Evolutionary conservation across 1,284 basidiomycete species (phyloP), one percentile per base, ranked within the genome.

Genomic region (Heterobasidion annosum): DNA sequence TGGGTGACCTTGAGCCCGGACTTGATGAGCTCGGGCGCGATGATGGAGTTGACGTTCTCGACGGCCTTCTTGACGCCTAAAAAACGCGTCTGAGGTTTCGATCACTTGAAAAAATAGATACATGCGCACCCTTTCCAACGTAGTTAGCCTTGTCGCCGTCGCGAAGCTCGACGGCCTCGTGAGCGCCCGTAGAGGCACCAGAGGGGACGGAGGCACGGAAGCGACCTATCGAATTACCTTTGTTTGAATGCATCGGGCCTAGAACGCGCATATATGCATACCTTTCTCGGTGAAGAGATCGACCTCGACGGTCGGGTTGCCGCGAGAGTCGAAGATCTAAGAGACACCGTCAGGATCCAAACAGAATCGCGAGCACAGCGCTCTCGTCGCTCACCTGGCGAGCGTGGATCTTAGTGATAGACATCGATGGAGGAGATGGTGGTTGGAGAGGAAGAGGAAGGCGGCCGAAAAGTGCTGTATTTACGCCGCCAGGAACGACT

Each of bases 131-230:
- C 79, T 99, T 99, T 71, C 97, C 97, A 66, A 98, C 83, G 72
- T 98, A 99, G 65, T 81, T 81, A 65, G 76, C 75, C 76, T 96
- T 96, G 79, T 95, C 96, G 61, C 88, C 90, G 75, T 99, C 97
- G 64, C 97, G 93, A 69, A 99, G 89, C 78, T 99, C 97, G 62
- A 97, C 93, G 61, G 97, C 97, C 76, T 99, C 97, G 75, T 99
- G 93, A 64, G 93, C 78, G 79, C 97, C 97, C 56, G 96, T 99
- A 58, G 96, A 99, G 51, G 97, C 97, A 71, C 97, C 97, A 56
- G 95, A 98, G 55, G 97, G 97, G 48, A 99, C 97, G 61, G 93
- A 84, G 60, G 93, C 92, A 62, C 93, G 89, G 89, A 89, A 99
- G 64, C 86, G 87, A 61, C 96, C 95, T 96, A 60, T 7, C 51